Evolutionary conservation across 441 rosid species (phyloP).

Genomic region (Adansonia gregorii): DNA sequence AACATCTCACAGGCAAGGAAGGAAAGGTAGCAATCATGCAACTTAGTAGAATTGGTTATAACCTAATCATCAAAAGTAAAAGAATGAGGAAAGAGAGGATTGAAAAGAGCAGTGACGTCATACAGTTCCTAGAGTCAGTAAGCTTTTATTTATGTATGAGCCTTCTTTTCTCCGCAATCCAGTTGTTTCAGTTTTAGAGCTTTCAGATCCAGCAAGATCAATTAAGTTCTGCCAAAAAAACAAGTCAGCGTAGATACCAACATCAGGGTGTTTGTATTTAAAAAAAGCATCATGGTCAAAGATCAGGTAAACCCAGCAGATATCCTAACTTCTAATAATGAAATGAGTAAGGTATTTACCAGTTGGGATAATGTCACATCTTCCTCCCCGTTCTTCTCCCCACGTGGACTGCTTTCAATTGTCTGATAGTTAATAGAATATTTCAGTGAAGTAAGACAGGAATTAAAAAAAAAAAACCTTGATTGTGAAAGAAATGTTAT

Average conservation of each 20-base stretch:
- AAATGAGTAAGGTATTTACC: constrained; percentile 42
- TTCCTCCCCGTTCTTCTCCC: constrained; percentile 56
- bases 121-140: constrained; percentile 77
- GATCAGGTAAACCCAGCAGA: constrained; percentile 19
- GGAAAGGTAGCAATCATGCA: constrained; percentile 1
- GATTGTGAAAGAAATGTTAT: neutral
- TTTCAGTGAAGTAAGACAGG: constrained; percentile 23
- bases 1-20: constrained; percentile 2
- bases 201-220: constrained; percentile 82
- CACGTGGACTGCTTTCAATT: constrained; percentile 64
- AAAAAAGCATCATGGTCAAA: constrained; percentile 14
- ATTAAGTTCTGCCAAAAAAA: constrained; percentile 56
- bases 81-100: neutral
- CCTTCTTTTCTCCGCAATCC: constrained; percentile 79
- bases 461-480: constrained; percentile 18
- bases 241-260: constrained; percentile 20
- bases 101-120: constrained; percentile 25
- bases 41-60: neutral
- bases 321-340: constrained; percentile 16
- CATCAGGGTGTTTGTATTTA: constrained; percentile 16
- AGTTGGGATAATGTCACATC: constrained; percentile 67
- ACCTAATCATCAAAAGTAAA: constrained; percentile 12
- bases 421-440: constrained; percentile 43
- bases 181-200: constrained; percentile 76
- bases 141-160: constrained; percentile 72